A percentile compares a stretch with the other conserved stretches of the same genome.
Evolutionary conservation across 352 stramenopile species (phyloP).

Genomic region (Globisporangium spinosum): DNA sequence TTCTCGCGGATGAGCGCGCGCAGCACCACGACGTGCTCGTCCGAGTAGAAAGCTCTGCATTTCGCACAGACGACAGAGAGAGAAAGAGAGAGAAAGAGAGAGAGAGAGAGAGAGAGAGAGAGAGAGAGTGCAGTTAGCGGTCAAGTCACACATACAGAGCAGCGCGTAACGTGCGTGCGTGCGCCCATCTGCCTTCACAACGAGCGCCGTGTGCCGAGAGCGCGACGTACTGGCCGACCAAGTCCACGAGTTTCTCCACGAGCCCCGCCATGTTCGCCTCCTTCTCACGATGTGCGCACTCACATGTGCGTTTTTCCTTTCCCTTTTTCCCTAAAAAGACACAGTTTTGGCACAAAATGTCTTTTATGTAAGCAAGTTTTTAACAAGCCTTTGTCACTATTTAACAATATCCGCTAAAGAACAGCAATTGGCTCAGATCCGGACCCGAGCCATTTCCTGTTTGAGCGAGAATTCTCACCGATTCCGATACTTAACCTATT

Average conservation of each 20-base stretch:
- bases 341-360: no score
- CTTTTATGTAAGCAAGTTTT: no score
- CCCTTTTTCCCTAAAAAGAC: no score
- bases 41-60: slow-evolving; percentile 81
- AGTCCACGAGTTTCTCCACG: slow-evolving; percentile 84
- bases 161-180: no score
- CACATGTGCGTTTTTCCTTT: not conserved
- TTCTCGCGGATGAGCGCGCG: slow-evolving; percentile 83
- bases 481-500: no score
- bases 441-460: no score
- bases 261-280: slow-evolving; percentile 58
- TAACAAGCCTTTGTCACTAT: no score
- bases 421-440: no score
- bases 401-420: no score
- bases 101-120: not conserved
- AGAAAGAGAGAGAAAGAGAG: slow-evolving; percentile 1
- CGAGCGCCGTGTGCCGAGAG: not conserved
- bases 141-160: not conserved
- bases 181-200: not conserved
- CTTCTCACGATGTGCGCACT: not conserved
- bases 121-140: not conserved
- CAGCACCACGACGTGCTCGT: slow-evolving; percentile 86
- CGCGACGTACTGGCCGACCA: slow-evolving; percentile 61
- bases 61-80: not conserved
- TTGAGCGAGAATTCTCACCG: no score